Percentiles rank a stretch among this genome's conserved stretches.
Evolutionary conservation across 371 early-diverging fungal genomes (phyloP).

Genomic region (Apophysomyces sp.): DNA sequence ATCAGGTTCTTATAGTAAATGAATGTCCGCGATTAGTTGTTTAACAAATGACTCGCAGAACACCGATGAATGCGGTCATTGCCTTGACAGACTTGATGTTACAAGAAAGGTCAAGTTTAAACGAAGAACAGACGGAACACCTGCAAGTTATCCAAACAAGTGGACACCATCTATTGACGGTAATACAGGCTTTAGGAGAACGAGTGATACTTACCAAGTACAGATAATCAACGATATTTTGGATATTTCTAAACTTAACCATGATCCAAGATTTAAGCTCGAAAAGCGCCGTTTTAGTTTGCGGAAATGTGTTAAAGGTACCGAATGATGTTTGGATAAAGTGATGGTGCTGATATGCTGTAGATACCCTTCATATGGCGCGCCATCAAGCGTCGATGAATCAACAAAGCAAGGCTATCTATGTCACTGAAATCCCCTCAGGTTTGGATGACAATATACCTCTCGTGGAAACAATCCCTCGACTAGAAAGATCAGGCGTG

Average conservation of each 20-base stretch:
- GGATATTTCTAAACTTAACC: conserved; percentile 61
- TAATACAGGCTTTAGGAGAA: conserved; percentile 12
- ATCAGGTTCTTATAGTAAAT: conserved; percentile 26
- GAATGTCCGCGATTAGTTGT: neutral
- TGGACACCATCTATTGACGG: conserved; percentile 60
- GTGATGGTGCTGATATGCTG: neutral
- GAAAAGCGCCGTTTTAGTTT: conserved; percentile 55
- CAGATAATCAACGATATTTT: conserved; percentile 63
- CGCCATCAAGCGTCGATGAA: conserved; percentile 48
- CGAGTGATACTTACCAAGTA: neutral
- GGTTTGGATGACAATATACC: conserved; percentile 53
- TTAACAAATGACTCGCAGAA: conserved; percentile 23
- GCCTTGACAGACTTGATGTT: conserved; percentile 57
- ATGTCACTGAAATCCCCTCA: conserved; percentile 52
- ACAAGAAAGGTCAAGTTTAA: conserved; percentile 50
- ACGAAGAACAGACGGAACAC: conserved; percentile 53
- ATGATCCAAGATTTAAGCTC: conserved; percentile 59
- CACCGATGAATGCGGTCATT: conserved; percentile 65
- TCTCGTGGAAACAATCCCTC: conserved; percentile 29
- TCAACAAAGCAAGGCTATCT: conserved; percentile 43
- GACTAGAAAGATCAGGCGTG: conserved; percentile 22
- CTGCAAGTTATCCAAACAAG: conserved; percentile 61
- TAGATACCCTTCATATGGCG: conserved; percentile 52
- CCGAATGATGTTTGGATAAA: neutral
- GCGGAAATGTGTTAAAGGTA: conserved; percentile 63